Percentiles rank a stretch among this genome's conserved stretches.
These are phyloP conservation scores for Calonectria crousiana DNA, from an alignment of 2,329 filamentous ascomycete genomes.

Conservation along the genomic window DNA sequence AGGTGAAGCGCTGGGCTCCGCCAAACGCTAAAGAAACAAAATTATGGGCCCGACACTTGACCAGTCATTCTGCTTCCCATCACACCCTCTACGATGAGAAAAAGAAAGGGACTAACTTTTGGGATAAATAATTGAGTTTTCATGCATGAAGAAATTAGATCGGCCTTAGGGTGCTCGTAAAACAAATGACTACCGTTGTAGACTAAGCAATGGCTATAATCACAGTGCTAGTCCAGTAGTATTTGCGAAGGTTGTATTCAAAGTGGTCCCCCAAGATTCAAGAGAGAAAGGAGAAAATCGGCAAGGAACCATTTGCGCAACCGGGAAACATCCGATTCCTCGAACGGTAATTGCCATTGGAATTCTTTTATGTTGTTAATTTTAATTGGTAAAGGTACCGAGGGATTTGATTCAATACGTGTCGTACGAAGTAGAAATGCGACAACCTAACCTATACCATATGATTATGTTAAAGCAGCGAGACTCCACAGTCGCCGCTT, in stretches of 20 bases:
- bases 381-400: not conserved
- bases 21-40: conserved; percentile 6
- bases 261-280: not conserved
- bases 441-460: not conserved
- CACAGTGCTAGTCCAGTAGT: not conserved
- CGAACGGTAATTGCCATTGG: not conserved
- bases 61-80: not conserved
- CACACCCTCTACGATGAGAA: not conserved
- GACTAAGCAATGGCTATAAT: not conserved
- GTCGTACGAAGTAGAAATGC: not conserved
- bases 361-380: not conserved
- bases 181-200: not conserved
- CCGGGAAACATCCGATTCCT: not conserved
- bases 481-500: no score
- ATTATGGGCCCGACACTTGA: not conserved
- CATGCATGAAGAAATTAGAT: not conserved
- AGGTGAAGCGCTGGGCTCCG: not conserved
- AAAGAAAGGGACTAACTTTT: not conserved
- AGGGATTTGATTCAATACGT: not conserved
- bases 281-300: not conserved
- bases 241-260: not conserved
- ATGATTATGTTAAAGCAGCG: no score
- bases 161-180: not conserved
- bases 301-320: not conserved
- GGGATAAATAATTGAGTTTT: not conserved